Base-by-base conservation (phyloP, 225 moss, liverwort and hornwort genomes). In the Physcomitrium patens region DNA sequence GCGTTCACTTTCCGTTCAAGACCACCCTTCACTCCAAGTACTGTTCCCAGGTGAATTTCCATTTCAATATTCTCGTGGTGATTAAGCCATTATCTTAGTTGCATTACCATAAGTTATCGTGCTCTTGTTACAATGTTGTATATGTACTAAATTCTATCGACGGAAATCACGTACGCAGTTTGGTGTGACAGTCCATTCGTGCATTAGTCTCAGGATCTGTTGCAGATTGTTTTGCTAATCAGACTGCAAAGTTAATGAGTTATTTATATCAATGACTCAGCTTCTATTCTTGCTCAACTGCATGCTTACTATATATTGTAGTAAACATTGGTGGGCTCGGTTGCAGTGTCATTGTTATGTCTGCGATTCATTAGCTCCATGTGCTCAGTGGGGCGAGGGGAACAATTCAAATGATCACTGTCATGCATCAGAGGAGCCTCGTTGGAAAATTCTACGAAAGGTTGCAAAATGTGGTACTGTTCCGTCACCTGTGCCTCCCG, bases 311-410 rank as follows among this genome's bases (percentile, higher is more conserved):
- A 11, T 49, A 15, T 49, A 24, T 1, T 24, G 31, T 37, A 4
- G 12, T 11, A 12, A 49, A 15, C 23, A 17, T 77, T 15, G 50
- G 12, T 46, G 69, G 57, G 24, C 50, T 74, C 48, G 76, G 23
- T 17, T 85, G 89, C 86, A 93, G 89, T 91, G 91, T 76, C 93
- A 93, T 76, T 93, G 91, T 65, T 93, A 89, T 77, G 91, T 93
- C 17, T 93, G 89, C 67, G 86, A 91, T 63, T 71, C 75, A 47
- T 62, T 81, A 73, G 91, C 93, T 63, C 93, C 91, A 16, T 93
- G 91, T 76, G 51, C 78, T 69, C 49, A 60, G 52, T 93, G 91
- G 93, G 93, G 91, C 23, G 70, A 87, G 60, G 93, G 89, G 47
- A 81, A 61, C 31, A 64, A 61, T 48, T 49, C 60, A 65, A 77